A percentile compares a stretch with the other conserved stretches of the same genome.
These are phyloP conservation scores for Kockovaella imperatae DNA, from an alignment of 768 basidiomycete genomes.

Conservation along the genomic window DNA sequence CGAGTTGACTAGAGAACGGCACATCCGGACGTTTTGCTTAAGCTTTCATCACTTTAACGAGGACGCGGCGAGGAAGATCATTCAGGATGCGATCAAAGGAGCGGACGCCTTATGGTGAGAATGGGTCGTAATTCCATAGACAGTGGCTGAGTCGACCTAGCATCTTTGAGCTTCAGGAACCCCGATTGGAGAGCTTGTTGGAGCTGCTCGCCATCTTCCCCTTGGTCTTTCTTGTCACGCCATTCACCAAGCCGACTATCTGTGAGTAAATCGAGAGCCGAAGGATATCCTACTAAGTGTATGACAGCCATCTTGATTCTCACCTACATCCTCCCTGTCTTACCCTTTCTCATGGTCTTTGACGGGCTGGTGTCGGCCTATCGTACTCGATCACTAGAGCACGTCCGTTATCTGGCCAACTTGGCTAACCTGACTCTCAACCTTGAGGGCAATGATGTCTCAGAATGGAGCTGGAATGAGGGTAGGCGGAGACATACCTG, in stretches of 20 bases:
- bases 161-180: constrained; percentile 39
- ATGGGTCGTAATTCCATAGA: not conserved
- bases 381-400: constrained; percentile 26
- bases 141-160: constrained; percentile 10
- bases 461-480: constrained; percentile 35
- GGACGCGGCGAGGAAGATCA: constrained; percentile 25
- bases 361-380: constrained; percentile 38
- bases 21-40: constrained; percentile 41
- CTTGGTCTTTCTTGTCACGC: constrained; percentile 27
- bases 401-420: constrained; percentile 17
- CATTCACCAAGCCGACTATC: constrained; percentile 18
- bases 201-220: constrained; percentile 24
- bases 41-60: constrained; percentile 43
- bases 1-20: constrained; percentile 6
- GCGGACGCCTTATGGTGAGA: constrained; percentile 39
- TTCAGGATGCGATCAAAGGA: constrained; percentile 36
- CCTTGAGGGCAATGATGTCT: constrained; percentile 20
- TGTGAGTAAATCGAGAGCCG: constrained; percentile 22
- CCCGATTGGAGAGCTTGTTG: constrained; percentile 25
- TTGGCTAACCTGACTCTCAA: constrained; percentile 11
- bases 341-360: constrained; percentile 35
- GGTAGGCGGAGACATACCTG: constrained; percentile 24
- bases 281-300: not conserved
- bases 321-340: constrained; percentile 39
- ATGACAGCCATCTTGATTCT: constrained; percentile 31